Base-by-base conservation (phyloP, 202 grass and related monocot genomes). In the Eragrostis tef region DNA sequence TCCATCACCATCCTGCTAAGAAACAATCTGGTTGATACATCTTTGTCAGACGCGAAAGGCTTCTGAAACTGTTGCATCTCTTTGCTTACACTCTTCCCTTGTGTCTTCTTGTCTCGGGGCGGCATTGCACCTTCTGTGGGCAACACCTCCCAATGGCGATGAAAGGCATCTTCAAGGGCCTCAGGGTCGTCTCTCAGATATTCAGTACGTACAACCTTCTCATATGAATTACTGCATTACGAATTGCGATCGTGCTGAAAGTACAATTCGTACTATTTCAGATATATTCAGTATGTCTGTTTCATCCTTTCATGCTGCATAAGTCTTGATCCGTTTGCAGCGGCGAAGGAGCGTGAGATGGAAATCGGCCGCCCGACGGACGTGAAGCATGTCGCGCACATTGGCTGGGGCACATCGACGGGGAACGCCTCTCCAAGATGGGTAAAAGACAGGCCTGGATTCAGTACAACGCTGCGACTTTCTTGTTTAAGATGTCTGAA, bases 361-460 rank as follows among this genome's bases (percentile, higher is more conserved):
- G 75, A 93, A 86, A 98, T 98, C 52, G 92, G 92, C 0, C 68
- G 61, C 39, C 94, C 94, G 6, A 94, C 88, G 26, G 92, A 98
- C 22, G 92, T 94, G 75, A 98, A 88, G 87, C 92, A 98, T 48
- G 94, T 98, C 11, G 90, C 92, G 6, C 94, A 98, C 86, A 93
- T 98, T 43, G 92, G 90, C 16, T 93, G 86, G 88, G 90, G 83
- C 53, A 73, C 11, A 71, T 69, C 84, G 31, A 60, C 63, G 6
- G 89, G 75, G 42, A 81, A 70, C 42, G 77, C 76, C 4, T 88
- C 87, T 54, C 76, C 90, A 47, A 89, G 75, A 75, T 94, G 94
- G 94, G 94, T 97, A 90, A 2, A 64, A 53, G 4, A 48, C 15
- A 42, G 16, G 26, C 22, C 34, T 73, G 58, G 17, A 21, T 73